These are phyloP conservation scores for Stygiomarasmius scandens DNA, from an alignment of 1,284 basidiomycete genomes.

Conservation along the genomic window DNA sequence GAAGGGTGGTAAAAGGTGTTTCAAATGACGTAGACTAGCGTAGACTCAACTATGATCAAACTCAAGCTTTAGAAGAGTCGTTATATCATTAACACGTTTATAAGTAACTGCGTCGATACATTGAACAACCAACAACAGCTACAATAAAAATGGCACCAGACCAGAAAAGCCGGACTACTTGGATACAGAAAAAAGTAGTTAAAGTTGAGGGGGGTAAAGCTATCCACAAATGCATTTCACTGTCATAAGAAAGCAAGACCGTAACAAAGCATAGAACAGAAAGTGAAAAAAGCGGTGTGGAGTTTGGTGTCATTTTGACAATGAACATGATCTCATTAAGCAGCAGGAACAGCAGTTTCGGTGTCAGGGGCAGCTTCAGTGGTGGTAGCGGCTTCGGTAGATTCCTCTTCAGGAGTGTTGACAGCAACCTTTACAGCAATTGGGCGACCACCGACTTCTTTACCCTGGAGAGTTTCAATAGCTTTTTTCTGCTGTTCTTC, in stretches of 20 bases:
- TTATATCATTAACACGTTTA: constrained; percentile 3
- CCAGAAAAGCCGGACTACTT: constrained; percentile 17
- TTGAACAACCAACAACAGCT: constrained; percentile 13
- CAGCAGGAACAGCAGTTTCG: constrained; percentile 19
- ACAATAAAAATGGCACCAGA: constrained; percentile 17
- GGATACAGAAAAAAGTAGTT: constrained; percentile 16
- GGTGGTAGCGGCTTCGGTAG: constrained; percentile 35
- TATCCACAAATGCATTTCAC: constrained; percentile 17
- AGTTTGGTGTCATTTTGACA: constrained; percentile 17
- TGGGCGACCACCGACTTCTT: constrained; percentile 76
- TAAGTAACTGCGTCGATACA: constrained; percentile 11
- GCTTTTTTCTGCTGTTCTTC: constrained; percentile 87
- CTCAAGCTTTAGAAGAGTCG: neutral
- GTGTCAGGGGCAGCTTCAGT: constrained; percentile 32
- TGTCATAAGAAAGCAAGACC: constrained; percentile 22
- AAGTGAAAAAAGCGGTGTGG: constrained; percentile 22
- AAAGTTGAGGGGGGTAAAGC: constrained; percentile 4
- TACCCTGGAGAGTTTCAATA: constrained; percentile 78
- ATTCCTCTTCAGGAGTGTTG: constrained; percentile 57
- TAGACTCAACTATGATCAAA: neutral
- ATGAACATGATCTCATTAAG: constrained; percentile 10
- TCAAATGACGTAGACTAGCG: too few species aligned
- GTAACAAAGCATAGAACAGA: constrained; percentile 24
- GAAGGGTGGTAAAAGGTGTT: neutral
- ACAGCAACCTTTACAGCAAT: constrained; percentile 91